A percentile compares a stretch with the other conserved stretches of the same genome.
These are phyloP conservation scores for Isatis tinctoria DNA, from an alignment of 345 rosid species.

Conservation along the genomic window DNA sequence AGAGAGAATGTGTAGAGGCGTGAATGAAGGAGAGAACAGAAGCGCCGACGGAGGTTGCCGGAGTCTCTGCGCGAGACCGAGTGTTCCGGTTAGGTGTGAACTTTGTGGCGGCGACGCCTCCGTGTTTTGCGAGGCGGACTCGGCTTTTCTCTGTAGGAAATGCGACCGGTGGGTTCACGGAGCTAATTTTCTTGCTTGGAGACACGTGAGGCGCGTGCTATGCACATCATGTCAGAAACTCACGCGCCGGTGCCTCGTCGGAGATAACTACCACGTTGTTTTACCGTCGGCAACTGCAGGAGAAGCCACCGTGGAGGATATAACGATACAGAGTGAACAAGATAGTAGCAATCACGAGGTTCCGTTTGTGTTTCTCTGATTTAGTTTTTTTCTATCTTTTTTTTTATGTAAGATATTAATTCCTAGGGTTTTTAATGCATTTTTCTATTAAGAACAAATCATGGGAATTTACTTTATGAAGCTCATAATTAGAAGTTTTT, in stretches of 20 bases:
- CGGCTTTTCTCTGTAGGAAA: slow-evolving; percentile 59
- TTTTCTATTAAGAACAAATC: neutral
- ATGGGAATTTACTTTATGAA: neutral
- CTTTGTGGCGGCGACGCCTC: slow-evolving; percentile 55
- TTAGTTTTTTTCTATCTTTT: neutral
- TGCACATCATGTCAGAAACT: slow-evolving; percentile 59
- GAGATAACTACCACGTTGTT: slow-evolving; percentile 40
- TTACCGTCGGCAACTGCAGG: neutral
- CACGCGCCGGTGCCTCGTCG: slow-evolving; percentile 56
- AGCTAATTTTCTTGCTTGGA: slow-evolving; percentile 75
- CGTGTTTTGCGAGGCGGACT: slow-evolving; percentile 77
- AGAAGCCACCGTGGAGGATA: slow-evolving; percentile 3
- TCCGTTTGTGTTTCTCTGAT: slow-evolving; percentile 65
- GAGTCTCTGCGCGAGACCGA: slow-evolving; percentile 19
- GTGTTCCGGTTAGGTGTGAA: slow-evolving; percentile 45
- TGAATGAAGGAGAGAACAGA: slow-evolving; percentile 26
- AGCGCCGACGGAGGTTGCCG: slow-evolving; percentile 18
- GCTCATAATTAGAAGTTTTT: neutral
- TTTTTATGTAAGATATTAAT: neutral
- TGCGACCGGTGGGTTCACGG: slow-evolving; percentile 76
- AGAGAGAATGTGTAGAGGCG: slow-evolving; percentile 53
- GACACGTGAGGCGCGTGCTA: slow-evolving; percentile 70
- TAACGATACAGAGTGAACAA: slow-evolving; percentile 19
- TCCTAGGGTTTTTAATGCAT: slow-evolving; percentile 14
- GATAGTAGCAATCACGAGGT: slow-evolving; percentile 27